phyloP scores from a whole-genome alignment of 768 basidiomycete species.

The Russula sp. region DNA sequence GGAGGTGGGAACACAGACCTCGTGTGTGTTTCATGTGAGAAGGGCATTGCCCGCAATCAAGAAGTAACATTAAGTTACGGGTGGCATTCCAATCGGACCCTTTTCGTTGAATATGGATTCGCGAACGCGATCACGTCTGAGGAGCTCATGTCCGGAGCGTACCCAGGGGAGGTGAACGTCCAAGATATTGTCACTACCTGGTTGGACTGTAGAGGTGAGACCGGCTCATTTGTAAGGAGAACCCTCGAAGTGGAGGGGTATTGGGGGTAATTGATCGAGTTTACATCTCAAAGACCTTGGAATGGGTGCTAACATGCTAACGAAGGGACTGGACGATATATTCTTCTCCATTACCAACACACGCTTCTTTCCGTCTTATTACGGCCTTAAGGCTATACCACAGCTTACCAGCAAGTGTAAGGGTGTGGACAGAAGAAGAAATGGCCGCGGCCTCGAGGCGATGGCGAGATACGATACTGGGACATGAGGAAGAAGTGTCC shows the following conservation, averaged over 20 bases:
- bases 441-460: constrained; percentile 39
- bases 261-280: constrained; percentile 62
- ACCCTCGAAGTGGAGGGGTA: constrained; percentile 64
- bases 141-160: constrained; percentile 33
- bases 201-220: constrained; percentile 44
- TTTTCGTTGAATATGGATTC: constrained; percentile 93
- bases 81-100: constrained; percentile 65
- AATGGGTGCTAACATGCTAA: constrained; percentile 11
- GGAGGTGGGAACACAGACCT: constrained; percentile 38
- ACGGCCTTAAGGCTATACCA: constrained; percentile 66
- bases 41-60: constrained; percentile 46
- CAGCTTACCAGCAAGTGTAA: constrained; percentile 38
- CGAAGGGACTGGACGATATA: constrained; percentile 80
- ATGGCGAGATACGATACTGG: constrained; percentile 55
- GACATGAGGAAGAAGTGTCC: constrained; percentile 33
- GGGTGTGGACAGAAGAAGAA: constrained; percentile 27
- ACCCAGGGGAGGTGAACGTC: constrained; percentile 60
- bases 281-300: constrained; percentile 2
- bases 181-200: constrained; percentile 51
- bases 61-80: constrained; percentile 83
- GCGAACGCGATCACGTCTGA: constrained; percentile 43
- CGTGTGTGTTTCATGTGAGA: constrained; percentile 47
- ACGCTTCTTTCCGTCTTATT: constrained; percentile 80
- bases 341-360: constrained; percentile 52
- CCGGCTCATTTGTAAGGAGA: constrained; percentile 49